Conservation (phyloP, 768 basidiomycete species). For the Cystofilobasidium capitatum region DNA sequence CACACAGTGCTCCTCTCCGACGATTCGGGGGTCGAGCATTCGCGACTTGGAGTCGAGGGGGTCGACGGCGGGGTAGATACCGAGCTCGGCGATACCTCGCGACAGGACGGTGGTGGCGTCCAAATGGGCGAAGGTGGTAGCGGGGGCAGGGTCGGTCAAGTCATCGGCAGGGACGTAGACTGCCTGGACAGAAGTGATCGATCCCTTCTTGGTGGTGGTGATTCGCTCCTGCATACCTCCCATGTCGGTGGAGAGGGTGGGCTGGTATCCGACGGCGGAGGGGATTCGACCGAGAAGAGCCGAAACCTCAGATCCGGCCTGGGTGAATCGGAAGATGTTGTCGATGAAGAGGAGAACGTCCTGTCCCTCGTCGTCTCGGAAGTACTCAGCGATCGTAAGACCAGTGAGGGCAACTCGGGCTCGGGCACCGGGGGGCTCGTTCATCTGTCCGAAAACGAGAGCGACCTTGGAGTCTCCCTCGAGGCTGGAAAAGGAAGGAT, state of each 20-base stretch:
- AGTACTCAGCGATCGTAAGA: conserved; percentile 98
- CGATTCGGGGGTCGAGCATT: conserved; percentile 99
- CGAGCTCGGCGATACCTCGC: conserved; percentile 91
- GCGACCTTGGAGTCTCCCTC: conserved; percentile 99
- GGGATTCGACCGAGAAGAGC: conserved; percentile 99
- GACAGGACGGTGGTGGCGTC: conserved; percentile 99
- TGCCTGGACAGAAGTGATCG: conserved; percentile 98
- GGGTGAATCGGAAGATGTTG: conserved; percentile 86
- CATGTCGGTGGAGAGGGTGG: conserved; percentile 99
- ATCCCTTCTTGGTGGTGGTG: conserved; percentile 99
- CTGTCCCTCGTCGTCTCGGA: conserved; percentile 99
- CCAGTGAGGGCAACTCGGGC: conserved; percentile 99
- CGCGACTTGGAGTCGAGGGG: conserved; percentile 99
- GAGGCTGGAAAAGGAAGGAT: conserved; percentile 12
- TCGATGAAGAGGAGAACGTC: conserved; percentile 99
- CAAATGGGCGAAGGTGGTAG: conserved; percentile 99
- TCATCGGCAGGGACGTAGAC: conserved; percentile 99
- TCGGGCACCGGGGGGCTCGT: conserved; percentile 99
- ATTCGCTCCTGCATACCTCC: conserved; percentile 99
- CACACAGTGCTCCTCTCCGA: conserved; percentile 42
- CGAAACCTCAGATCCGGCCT: conserved; percentile 98
- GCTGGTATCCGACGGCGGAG: conserved; percentile 99
- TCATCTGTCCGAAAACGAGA: conserved; percentile 99
- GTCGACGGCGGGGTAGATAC: conserved; percentile 89
- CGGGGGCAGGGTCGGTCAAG: conserved; percentile 98